phyloP scores from a whole-genome alignment of 2,329 filamentous ascomycete genomes.

The Colletotrichum orchidophilum region DNA sequence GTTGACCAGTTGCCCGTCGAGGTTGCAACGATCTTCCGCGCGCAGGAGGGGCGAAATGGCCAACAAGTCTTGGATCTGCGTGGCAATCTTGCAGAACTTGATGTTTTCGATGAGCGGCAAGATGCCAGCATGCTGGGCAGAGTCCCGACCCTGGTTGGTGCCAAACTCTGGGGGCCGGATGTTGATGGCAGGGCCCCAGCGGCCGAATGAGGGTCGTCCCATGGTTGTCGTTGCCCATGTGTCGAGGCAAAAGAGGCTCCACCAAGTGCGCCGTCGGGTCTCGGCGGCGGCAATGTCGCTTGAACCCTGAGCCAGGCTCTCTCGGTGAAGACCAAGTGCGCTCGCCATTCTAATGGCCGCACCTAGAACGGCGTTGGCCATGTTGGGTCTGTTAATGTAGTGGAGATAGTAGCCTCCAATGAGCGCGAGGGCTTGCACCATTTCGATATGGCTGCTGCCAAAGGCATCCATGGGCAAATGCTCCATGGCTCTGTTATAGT shows the following conservation, averaged over 20 bases:
- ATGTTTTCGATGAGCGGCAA: conserved; percentile 80
- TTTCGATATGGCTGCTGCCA: conserved; percentile 71
- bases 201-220: conserved; percentile 74
- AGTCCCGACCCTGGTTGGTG: conserved; percentile 56
- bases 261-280: conserved; percentile 75
- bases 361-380: conserved; percentile 78
- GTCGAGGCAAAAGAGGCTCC: conserved; percentile 78
- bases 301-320: conserved; percentile 56
- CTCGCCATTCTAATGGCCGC: conserved; percentile 79
- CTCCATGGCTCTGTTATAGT: conserved; percentile 74
- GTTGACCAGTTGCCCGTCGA: conserved; percentile 74
- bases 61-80: conserved; percentile 79
- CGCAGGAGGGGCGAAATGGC: conserved; percentile 74
- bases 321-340: conserved; percentile 76
- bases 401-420: conserved; percentile 82
- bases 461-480: conserved; percentile 74
- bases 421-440: conserved; percentile 75
- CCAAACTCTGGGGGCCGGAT: conserved; percentile 68
- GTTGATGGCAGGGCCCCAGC: conserved; percentile 74
- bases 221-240: conserved; percentile 79
- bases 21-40: conserved; percentile 70
- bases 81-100: conserved; percentile 82
- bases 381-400: conserved; percentile 80
- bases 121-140: conserved; percentile 69
- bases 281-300: conserved; percentile 65